A percentile compares a stretch with the other conserved stretches of the same genome.
Evolutionary conservation across 2,329 filamentous ascomycete genomes (phyloP).

Genomic region (Xylaria sp.): DNA sequence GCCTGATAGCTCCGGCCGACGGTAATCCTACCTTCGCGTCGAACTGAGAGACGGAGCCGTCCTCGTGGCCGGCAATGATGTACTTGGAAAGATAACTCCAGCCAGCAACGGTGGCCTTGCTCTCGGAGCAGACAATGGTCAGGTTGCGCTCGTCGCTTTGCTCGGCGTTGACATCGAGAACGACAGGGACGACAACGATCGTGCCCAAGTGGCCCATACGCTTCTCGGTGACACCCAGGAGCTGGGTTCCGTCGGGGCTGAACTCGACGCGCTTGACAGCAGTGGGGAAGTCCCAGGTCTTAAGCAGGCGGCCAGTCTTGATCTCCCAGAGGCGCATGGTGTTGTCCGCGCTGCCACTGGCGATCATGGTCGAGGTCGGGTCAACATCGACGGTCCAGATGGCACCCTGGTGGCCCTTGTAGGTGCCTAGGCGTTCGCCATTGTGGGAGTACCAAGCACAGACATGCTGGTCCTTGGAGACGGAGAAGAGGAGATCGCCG

Average conservation of each 20-base stretch:
- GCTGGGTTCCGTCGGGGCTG: conserved; percentile 82
- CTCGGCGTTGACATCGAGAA: conserved; percentile 72
- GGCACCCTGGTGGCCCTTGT: conserved; percentile 93
- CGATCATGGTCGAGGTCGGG: conserved; percentile 84
- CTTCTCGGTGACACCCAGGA: conserved; percentile 96
- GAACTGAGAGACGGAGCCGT: conserved; percentile 85
- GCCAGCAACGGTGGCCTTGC: conserved; percentile 94
- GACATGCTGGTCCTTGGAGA: conserved; percentile 92
- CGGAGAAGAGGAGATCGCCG: conserved; percentile 94
- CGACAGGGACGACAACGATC: conserved; percentile 88
- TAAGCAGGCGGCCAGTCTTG: conserved; percentile 84
- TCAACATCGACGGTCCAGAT: conserved; percentile 98
- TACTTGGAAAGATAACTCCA: conserved; percentile 94
- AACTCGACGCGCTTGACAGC: conserved; percentile 98
- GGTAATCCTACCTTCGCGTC: conserved; percentile 68
- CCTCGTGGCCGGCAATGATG: conserved; percentile 96
- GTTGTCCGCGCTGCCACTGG: conserved; percentile 95
- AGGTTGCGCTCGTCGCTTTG: conserved; percentile 79
- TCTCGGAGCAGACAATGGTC: conserved; percentile 88
- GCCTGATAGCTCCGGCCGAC: not conserved
- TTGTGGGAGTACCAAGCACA: conserved; percentile 98
- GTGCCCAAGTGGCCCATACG: conserved; percentile 93
- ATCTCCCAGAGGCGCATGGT: conserved; percentile 97
- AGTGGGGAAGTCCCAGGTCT: conserved; percentile 96
- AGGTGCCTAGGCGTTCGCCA: conserved; percentile 93